These are phyloP conservation scores for Termitomyces sp. DNA, from an alignment of 768 basidiomycete species.

Conservation along the genomic window DNA sequence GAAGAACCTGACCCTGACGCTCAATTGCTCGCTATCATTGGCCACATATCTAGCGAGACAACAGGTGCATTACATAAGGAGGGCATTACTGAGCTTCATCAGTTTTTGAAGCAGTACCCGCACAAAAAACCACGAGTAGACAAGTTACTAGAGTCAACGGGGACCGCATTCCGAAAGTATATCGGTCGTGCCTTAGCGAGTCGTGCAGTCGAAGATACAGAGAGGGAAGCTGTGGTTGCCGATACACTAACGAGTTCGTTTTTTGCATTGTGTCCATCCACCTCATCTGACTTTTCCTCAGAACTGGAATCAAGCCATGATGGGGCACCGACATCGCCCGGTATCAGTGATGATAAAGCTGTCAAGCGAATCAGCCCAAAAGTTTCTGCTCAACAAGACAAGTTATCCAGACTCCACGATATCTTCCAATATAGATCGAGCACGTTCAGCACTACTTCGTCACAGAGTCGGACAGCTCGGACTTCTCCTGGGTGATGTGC, in stretches of 20 bases:
- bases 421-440: conserved; percentile 82
- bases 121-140: conserved; percentile 79
- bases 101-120: conserved; percentile 88
- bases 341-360: conserved; percentile 21
- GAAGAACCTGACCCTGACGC: conserved; percentile 88
- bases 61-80: conserved; percentile 89
- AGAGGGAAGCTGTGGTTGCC: conserved; percentile 75
- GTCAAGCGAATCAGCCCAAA: conserved; percentile 27
- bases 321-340: conserved; percentile 23
- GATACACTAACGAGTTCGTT: conserved; percentile 74
- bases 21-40: conserved; percentile 75
- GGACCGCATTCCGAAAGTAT: conserved; percentile 87
- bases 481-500: conserved; percentile 20
- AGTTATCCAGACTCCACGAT: conserved; percentile 69
- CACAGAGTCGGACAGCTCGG: conserved; percentile 25
- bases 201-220: conserved; percentile 82
- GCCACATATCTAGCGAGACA: conserved; percentile 83
- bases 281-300: conserved; percentile 21
- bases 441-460: conserved; percentile 43
- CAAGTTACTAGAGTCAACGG: conserved; percentile 84
- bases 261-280: not conserved
- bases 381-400: conserved; percentile 45
- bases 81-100: conserved; percentile 90
- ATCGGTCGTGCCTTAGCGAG: conserved; percentile 84
- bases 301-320: conserved; percentile 59